Evolutionary conservation across 2,329 filamentous ascomycete species (phyloP).

Genomic region (Thermoascus crustaceus): DNA sequence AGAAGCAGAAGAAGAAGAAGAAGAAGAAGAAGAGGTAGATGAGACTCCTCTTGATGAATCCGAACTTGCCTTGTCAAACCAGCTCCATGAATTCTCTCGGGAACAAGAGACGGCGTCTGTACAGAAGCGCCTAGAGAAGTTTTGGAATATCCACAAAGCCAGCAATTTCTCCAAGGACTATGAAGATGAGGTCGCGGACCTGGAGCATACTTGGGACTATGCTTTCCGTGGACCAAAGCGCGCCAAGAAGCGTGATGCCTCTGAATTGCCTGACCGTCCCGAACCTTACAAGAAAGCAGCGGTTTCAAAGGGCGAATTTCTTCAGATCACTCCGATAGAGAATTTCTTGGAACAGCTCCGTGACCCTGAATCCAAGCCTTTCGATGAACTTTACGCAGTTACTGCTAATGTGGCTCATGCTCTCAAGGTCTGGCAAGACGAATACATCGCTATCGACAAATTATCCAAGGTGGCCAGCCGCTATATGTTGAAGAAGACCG

Average conservation of each 20-base stretch:
- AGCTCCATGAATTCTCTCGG: conserved; percentile 16
- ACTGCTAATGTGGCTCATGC: conserved; percentile 47
- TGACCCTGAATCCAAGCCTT: conserved; percentile 35
- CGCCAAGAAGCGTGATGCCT: conserved; percentile 20
- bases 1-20: conserved; percentile 12
- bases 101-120: conserved; percentile 17
- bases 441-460: conserved; percentile 45
- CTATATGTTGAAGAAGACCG: conserved; percentile 43
- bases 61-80: conserved; percentile 14
- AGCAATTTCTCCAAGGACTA: conserved; percentile 27
- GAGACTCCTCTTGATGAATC: conserved; percentile 3
- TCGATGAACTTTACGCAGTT: conserved; percentile 47
- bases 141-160: conserved; percentile 32
- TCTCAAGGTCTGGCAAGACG: conserved; percentile 50
- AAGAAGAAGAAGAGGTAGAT: conserved; percentile 1
- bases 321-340: conserved; percentile 29
- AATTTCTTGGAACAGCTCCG: conserved; percentile 28
- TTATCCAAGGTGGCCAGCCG: conserved; percentile 42
- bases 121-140: conserved; percentile 23
- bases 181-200: conserved; percentile 20
- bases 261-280: conserved; percentile 19
- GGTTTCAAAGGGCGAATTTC: conserved; percentile 26
- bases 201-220: conserved; percentile 25
- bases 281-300: conserved; percentile 26
- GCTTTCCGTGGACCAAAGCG: conserved; percentile 24